phyloP scores from a whole-genome alignment of 2,329 filamentous ascomycete species.

The Stagonosporopsis vannaccii region DNA sequence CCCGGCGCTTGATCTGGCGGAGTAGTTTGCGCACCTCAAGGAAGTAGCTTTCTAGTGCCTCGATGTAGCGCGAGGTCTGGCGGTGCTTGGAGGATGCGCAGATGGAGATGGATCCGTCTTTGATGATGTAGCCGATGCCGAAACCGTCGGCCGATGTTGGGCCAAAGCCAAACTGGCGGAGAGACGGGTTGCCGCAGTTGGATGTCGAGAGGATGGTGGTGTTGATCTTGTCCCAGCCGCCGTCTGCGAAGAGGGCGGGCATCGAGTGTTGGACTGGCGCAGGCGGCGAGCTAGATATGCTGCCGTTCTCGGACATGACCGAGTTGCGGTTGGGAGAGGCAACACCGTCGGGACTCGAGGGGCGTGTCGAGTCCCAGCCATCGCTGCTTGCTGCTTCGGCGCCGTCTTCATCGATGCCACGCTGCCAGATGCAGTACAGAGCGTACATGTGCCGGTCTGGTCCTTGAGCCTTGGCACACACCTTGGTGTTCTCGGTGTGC shows the following conservation, averaged over 20 bases:
- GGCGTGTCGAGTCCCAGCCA: conserved; percentile 55
- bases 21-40: conserved; percentile 88
- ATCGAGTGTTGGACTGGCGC: conserved; percentile 58
- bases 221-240: conserved; percentile 94
- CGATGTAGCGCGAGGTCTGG: conserved; percentile 89
- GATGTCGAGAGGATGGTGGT: conserved; percentile 93
- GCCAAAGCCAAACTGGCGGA: conserved; percentile 96
- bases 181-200: conserved; percentile 96
- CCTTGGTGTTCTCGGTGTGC: conserved; percentile 79
- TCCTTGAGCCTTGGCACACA: conserved; percentile 88
- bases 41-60: conserved; percentile 88
- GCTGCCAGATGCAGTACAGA: conserved; percentile 93
- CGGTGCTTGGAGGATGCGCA: conserved; percentile 93
- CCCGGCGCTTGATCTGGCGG: conserved; percentile 69
- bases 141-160: conserved; percentile 94
- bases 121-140: conserved; percentile 99
- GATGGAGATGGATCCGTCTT: conserved; percentile 87
- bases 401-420: conserved; percentile 77
- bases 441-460: conserved; percentile 95
- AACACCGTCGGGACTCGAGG: conserved; percentile 62
- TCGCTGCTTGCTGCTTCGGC: conserved; percentile 63
- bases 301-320: conserved; percentile 58
- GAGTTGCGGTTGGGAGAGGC: conserved; percentile 65
- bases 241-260: conserved; percentile 84
- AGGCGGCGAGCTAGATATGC: conserved; percentile 60